Evolutionary conservation across 306 rosid species (phyloP).

Genomic region (Datisca glomerata): DNA sequence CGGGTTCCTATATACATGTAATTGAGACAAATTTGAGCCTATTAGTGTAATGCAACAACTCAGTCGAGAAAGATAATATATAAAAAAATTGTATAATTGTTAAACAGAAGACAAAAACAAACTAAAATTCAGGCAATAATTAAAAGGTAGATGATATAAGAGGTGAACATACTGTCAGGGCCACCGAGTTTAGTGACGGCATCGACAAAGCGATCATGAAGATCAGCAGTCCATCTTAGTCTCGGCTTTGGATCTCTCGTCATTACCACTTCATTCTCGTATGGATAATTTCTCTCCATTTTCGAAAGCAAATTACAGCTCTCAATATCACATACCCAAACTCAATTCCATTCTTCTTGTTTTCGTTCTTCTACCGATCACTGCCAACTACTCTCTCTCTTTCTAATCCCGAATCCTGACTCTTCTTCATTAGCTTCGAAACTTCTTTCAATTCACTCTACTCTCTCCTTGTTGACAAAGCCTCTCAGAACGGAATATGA

Average conservation of each 20-base stretch:
- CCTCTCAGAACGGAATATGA: no score
- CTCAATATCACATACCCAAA: neutral
- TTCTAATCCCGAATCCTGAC: neutral
- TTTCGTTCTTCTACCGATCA: conserved; percentile 1
- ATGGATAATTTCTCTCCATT: conserved; percentile 23
- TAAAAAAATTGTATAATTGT: no score
- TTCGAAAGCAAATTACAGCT: neutral
- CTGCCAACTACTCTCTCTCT: conserved; percentile 1
- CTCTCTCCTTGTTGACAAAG: no score
- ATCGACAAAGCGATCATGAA: conserved; percentile 79
- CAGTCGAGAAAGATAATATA: no score
- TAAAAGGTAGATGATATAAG: no score
- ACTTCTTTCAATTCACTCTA: neutral
- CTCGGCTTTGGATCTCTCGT: conserved; percentile 91
- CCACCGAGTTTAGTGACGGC: conserved; percentile 98
- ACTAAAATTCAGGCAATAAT: no score
- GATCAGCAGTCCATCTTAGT: conserved; percentile 91
- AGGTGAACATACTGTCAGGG: conserved; percentile 48
- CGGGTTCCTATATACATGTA: no score
- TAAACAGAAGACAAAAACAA: no score
- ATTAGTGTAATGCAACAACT: no score
- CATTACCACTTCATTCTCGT: conserved; percentile 63
- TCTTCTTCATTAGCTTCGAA: neutral
- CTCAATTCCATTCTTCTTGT: neutral
- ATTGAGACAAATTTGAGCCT: no score